These are phyloP conservation scores for Rosa persica DNA, from an alignment of 306 rosid genomes.

Conservation along the genomic window DNA sequence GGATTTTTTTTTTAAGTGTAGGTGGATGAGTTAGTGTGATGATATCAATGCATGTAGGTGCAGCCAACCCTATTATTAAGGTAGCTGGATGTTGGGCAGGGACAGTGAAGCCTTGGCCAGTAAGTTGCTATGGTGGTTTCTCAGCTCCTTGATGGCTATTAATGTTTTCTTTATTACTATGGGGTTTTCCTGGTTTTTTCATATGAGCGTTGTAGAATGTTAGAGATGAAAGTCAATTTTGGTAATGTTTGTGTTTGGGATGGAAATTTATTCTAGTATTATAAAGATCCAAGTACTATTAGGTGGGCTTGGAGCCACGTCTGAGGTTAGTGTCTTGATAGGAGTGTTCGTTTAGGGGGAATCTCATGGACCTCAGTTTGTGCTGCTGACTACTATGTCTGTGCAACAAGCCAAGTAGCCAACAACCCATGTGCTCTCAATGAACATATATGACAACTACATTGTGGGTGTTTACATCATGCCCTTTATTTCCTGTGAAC, in stretches of 20 bases:
- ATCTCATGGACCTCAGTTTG: constrained; percentile 43
- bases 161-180: constrained; percentile 17
- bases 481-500: constrained; percentile 16
- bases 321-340: constrained; percentile 36
- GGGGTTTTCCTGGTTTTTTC: neutral
- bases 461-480: constrained; percentile 24
- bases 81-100: constrained; percentile 60
- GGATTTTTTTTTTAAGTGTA: constrained; percentile 37
- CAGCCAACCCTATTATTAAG: constrained; percentile 49
- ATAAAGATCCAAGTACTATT: constrained; percentile 23
- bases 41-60: constrained; percentile 75
- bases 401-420: constrained; percentile 8
- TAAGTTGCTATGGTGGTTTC: constrained; percentile 25
- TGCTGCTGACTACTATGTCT: constrained; percentile 11
- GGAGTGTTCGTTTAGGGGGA: constrained; percentile 41
- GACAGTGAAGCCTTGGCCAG: constrained; percentile 56
- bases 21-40: constrained; percentile 49
- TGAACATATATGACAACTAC: constrained; percentile 8
- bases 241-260: constrained; percentile 8
- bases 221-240: constrained; percentile 1
- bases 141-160: constrained; percentile 27
- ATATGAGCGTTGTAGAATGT: neutral
- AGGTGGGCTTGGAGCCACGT: constrained; percentile 27
- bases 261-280: neutral
- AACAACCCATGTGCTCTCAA: constrained; percentile 47